Evolutionary conservation across 1,284 basidiomycete genomes (phyloP).

Genomic region (Leccinum colubrinum): DNA sequence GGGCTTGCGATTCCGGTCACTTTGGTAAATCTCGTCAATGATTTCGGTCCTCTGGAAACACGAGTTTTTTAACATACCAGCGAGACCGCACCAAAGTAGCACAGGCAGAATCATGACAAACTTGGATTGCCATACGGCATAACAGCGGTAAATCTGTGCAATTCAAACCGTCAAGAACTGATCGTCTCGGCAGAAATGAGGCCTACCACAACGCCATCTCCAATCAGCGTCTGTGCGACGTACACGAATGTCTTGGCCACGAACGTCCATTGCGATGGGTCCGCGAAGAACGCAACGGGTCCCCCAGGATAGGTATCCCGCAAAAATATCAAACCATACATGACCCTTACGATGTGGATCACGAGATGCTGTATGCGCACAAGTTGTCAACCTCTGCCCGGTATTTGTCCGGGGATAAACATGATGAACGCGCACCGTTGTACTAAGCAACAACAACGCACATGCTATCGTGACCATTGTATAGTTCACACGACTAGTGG

Average conservation of each 20-base stretch:
- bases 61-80: too few species aligned
- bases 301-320: neutral
- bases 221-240: neutral
- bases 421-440: neutral
- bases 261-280: neutral
- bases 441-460: conserved; percentile 3
- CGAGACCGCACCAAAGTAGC: too few species aligned
- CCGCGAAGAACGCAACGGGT: neutral
- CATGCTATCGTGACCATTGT: conserved; percentile 4
- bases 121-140: too few species aligned
- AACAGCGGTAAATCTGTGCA: too few species aligned
- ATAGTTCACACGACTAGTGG: too few species aligned
- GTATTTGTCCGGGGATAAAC: neutral
- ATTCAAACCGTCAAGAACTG: too few species aligned
- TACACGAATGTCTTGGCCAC: neutral
- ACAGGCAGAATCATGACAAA: too few species aligned
- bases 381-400: neutral
- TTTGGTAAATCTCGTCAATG: too few species aligned
- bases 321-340: neutral
- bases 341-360: neutral
- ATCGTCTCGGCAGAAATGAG: neutral
- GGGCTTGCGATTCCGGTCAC: too few species aligned
- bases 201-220: neutral
- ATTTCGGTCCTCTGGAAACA: too few species aligned
- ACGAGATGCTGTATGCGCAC: neutral